phyloP scores from a whole-genome alignment of 495 filamentous ascomycete genomes.

The Hypoxylon cercidicola region DNA sequence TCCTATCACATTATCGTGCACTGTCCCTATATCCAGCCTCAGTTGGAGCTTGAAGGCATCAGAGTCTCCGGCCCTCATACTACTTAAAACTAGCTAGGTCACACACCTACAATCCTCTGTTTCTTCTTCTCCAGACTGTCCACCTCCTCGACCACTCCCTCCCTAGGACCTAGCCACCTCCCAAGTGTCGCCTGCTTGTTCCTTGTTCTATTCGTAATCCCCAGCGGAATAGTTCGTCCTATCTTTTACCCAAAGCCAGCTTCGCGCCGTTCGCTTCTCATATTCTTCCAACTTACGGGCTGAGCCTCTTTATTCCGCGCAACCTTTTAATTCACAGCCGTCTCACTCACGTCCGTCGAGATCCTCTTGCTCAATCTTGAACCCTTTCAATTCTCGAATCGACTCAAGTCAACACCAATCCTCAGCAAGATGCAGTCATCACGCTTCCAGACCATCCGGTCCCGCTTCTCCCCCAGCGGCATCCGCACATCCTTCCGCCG shows the following conservation, averaged over 20 bases:
- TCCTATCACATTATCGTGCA: slow-evolving; percentile 31
- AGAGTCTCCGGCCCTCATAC: slow-evolving; percentile 22
- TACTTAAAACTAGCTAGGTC: slow-evolving; percentile 33
- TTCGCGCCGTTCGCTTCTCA: slow-evolving; percentile 44
- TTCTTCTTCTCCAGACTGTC: slow-evolving; percentile 43
- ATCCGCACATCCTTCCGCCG: slow-evolving; percentile 62
- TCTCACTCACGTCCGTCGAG: neutral
- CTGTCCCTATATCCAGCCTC: slow-evolving; percentile 32
- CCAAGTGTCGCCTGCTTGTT: slow-evolving; percentile 28
- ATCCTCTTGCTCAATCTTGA: slow-evolving; percentile 9
- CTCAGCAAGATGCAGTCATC: slow-evolving; percentile 54
- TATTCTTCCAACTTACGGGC: slow-evolving; percentile 43
- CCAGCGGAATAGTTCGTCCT: slow-evolving; percentile 50
- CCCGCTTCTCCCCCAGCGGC: slow-evolving; percentile 56
- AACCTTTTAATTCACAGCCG: slow-evolving; percentile 13
- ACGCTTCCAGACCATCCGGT: slow-evolving; percentile 62
- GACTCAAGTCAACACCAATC: neutral
- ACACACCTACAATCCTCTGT: slow-evolving; percentile 21
- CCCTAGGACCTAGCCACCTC: slow-evolving; percentile 29
- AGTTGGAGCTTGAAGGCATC: slow-evolving; percentile 27
- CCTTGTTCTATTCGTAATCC: slow-evolving; percentile 43
- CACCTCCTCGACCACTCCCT: slow-evolving; percentile 28
- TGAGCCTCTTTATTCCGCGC: slow-evolving; percentile 48
- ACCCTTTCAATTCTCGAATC: slow-evolving; percentile 2
- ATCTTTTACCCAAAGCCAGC: slow-evolving; percentile 47